Conservation (phyloP, 768 basidiomycete species). For the Collybia sp. region DNA sequence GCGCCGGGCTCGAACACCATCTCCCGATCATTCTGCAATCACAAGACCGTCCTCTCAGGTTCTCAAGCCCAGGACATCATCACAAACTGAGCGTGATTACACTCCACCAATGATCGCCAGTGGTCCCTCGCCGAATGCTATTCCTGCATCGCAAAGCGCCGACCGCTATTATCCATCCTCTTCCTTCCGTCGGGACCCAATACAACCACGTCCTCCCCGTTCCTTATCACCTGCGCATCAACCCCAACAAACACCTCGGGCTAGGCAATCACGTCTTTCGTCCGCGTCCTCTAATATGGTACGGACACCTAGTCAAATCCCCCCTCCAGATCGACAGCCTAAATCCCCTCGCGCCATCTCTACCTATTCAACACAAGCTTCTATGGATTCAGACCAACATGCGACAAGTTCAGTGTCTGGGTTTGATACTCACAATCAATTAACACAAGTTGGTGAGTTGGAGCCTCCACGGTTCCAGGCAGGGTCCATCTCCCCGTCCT, state of each 20-base stretch:
- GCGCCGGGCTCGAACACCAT: conserved; percentile 9
- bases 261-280: conserved; percentile 25
- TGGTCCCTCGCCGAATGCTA: no score
- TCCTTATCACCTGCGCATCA: conserved; percentile 31
- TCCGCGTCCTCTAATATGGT: conserved; percentile 37
- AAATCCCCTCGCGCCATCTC: conserved; percentile 1
- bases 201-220: conserved; percentile 8
- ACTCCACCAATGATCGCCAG: no score
- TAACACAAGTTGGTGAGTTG: no score
- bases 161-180: conserved; percentile 12
- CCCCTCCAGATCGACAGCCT: conserved; percentile 18
- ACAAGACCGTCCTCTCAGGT: no score
- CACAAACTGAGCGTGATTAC: no score
- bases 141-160: conserved; percentile 11
- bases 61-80: no score
- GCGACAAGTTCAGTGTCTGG: no score
- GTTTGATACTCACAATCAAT: no score
- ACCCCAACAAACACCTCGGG: conserved; percentile 20
- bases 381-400: no score
- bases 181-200: conserved; percentile 10
- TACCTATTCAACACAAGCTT: no score
- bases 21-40: conserved; percentile 1
- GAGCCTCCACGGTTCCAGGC: conserved; percentile 14
- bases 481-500: conserved; percentile 17
- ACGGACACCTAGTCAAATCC: conserved; percentile 28